These are phyloP conservation scores for Yamadazyma trypodendri DNA, from an alignment of 1,139 yeast species.

Conservation along the genomic window DNA sequence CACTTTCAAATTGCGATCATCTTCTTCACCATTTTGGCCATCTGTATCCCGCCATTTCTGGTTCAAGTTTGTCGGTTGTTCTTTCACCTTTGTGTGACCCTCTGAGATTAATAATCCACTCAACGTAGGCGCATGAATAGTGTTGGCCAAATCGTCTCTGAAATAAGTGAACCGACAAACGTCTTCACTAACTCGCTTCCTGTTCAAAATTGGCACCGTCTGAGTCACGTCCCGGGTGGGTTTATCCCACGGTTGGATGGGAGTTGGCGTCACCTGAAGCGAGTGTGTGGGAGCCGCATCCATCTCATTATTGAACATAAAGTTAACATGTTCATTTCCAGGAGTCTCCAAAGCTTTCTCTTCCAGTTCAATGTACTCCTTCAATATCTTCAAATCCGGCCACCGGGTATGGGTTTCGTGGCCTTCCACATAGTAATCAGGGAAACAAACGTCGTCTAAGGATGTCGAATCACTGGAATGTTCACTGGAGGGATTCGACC, in stretches of 20 bases:
- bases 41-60: slow-evolving; percentile 21
- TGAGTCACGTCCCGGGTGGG: slow-evolving; percentile 12
- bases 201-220: slow-evolving; percentile 30
- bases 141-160: slow-evolving; percentile 82
- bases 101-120: slow-evolving; percentile 60
- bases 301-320: slow-evolving; percentile 45
- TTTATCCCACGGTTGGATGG: slow-evolving; percentile 74
- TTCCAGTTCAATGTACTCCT: slow-evolving; percentile 77
- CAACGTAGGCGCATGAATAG: slow-evolving; percentile 86
- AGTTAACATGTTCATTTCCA: slow-evolving; percentile 10
- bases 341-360: slow-evolving; percentile 29
- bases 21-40: slow-evolving; percentile 10
- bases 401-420: slow-evolving; percentile 37
- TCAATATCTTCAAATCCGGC: slow-evolving; percentile 80
- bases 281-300: slow-evolving; percentile 39
- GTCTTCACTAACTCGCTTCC: slow-evolving; percentile 23
- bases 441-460: slow-evolving; percentile 86
- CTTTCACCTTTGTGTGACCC: slow-evolving; percentile 10
- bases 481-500: slow-evolving; percentile 71
- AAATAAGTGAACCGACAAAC: slow-evolving; percentile 80
- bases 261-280: slow-evolving; percentile 66
- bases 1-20: slow-evolving; percentile 14
- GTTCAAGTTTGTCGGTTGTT: slow-evolving; percentile 11
- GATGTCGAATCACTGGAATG: slow-evolving; percentile 72
- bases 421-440: slow-evolving; percentile 44